Conservation (phyloP, 768 basidiomycete species). For the Leccinum broughii region DNA sequence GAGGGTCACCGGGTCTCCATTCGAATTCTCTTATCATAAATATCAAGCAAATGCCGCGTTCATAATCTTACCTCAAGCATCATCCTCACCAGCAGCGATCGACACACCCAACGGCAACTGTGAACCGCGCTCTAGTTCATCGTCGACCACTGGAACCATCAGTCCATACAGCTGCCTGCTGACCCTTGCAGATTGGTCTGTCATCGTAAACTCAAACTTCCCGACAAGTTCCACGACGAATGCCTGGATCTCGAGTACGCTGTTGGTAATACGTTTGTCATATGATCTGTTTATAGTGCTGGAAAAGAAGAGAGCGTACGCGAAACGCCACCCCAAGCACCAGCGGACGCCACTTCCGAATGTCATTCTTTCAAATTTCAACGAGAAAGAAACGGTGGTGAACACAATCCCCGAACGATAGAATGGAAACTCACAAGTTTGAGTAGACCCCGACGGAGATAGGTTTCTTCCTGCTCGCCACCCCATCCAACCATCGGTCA, state of each 20-base stretch:
- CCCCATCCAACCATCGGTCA: constrained; percentile 27
- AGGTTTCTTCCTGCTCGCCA: constrained; percentile 18
- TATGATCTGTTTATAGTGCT: not conserved
- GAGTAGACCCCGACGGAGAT: constrained; percentile 30
- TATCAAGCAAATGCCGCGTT: no score
- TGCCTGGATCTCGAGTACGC: not conserved
- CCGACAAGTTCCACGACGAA: constrained; percentile 44
- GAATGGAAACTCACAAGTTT: constrained; percentile 23
- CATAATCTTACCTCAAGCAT: not conserved
- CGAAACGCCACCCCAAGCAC: constrained; percentile 21
- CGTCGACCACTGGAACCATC: constrained; percentile 36
- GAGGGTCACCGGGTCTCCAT: no score
- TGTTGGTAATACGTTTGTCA: not conserved
- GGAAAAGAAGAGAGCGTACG: not conserved
- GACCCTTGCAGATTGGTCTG: constrained; percentile 24
- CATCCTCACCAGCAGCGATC: not conserved
- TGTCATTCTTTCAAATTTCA: constrained; percentile 9
- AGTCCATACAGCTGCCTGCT: constrained; percentile 24
- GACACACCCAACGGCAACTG: constrained; percentile 26
- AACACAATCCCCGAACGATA: not conserved
- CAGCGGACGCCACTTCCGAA: constrained; percentile 24
- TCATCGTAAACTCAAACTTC: constrained; percentile 48
- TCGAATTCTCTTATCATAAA: no score
- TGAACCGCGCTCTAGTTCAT: constrained; percentile 28
- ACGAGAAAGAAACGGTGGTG: not conserved